These are phyloP conservation scores for Dichotomocladium elegans DNA, from an alignment of 371 early-diverging fungal genomes.

Conservation along the genomic window DNA sequence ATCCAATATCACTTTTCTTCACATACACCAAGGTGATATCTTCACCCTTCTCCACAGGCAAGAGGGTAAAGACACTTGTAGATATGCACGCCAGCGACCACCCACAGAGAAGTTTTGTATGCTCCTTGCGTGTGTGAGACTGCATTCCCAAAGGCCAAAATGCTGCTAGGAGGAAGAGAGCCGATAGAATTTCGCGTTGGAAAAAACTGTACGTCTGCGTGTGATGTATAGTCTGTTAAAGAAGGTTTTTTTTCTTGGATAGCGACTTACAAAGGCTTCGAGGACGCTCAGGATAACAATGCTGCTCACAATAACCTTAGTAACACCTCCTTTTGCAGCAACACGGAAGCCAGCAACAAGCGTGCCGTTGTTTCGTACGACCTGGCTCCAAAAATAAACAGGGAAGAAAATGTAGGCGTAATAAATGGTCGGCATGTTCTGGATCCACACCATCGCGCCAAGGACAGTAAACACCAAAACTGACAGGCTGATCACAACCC, in stretches of 20 bases:
- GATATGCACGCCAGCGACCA: conserved; percentile 70
- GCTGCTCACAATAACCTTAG: conserved; percentile 3
- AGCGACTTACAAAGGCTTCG: conserved; percentile 68
- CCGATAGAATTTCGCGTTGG: conserved; percentile 57
- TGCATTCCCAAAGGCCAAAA: conserved; percentile 67
- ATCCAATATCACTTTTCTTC: neutral
- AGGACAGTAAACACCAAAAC: conserved; percentile 35
- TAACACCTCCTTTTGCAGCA: neutral
- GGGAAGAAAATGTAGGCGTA: conserved; percentile 86
- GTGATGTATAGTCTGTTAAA: neutral
- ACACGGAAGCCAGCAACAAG: conserved; percentile 8
- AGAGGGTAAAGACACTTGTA: conserved; percentile 79
- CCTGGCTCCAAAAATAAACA: conserved; percentile 79
- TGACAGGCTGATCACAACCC: conserved; percentile 36
- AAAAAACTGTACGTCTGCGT: conserved; percentile 82
- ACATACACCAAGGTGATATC: conserved; percentile 70
- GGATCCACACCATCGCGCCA: conserved; percentile 52
- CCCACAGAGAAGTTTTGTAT: conserved; percentile 24
- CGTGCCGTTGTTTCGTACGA: conserved; percentile 33
- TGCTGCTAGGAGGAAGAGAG: conserved; percentile 44
- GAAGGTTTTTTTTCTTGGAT: too few relatives aligned
- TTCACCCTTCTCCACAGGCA: conserved; percentile 86
- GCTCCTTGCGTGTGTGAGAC: conserved; percentile 39
- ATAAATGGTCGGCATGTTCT: conserved; percentile 79
- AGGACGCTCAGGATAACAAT: conserved; percentile 39